phyloP scores from a whole-genome alignment of 495 filamentous ascomycete species.

The Penicillium argentinense region DNA sequence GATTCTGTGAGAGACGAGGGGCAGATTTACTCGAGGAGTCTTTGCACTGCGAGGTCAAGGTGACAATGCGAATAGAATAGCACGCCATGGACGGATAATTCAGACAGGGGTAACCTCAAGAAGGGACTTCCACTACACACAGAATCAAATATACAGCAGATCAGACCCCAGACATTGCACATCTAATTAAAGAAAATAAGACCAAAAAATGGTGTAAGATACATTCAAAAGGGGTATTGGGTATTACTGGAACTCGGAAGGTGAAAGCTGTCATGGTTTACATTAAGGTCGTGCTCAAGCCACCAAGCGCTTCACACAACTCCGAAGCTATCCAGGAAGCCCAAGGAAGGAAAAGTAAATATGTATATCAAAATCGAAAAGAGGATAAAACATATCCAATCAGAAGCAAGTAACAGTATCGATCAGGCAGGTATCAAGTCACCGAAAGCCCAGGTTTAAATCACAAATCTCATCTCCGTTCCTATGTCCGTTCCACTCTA shows the following conservation, averaged over 20 bases:
- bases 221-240: constrained; percentile 30
- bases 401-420: constrained; percentile 29
- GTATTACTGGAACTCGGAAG: constrained; percentile 28
- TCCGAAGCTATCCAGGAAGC: constrained; percentile 45
- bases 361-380: constrained; percentile 29
- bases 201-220: constrained; percentile 13
- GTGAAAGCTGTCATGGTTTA: constrained; percentile 48
- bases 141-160: no score
- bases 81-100: no score
- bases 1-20: no score
- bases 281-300: constrained; percentile 49
- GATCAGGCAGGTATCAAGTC: constrained; percentile 17
- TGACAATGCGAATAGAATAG: no score
- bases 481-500: constrained; percentile 5
- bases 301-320: constrained; percentile 45
- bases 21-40: no score
- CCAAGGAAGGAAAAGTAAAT: constrained; percentile 34
- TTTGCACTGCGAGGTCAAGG: no score
- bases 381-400: constrained; percentile 31
- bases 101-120: no score
- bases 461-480: constrained; percentile 20
- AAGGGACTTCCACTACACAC: no score
- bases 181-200: constrained; percentile 16
- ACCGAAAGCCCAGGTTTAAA: constrained; percentile 37
- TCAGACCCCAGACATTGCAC: not conserved